phyloP scores from a whole-genome alignment of 345 rosid species.

The Eucalyptus urophylla region DNA sequence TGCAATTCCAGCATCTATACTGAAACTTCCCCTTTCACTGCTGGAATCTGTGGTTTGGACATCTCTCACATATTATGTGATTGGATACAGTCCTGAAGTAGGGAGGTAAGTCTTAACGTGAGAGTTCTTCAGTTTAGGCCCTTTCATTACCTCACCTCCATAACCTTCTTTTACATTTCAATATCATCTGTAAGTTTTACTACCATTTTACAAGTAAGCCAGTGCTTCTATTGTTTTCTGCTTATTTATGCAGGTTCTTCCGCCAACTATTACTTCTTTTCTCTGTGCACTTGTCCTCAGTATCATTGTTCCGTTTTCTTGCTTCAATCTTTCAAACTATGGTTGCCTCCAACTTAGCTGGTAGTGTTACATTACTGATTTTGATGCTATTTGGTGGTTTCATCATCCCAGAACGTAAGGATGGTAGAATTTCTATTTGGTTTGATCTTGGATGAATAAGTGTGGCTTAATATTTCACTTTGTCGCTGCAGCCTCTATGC shows the following conservation, averaged over 20 bases:
- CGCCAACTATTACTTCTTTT: constrained; percentile 47
- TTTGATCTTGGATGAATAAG: neutral
- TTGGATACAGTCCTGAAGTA: constrained; percentile 67
- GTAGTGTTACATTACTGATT: constrained; percentile 24
- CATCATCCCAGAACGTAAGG: constrained; percentile 43
- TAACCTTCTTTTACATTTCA: neutral
- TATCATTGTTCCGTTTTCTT: constrained; percentile 63
- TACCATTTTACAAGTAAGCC: neutral
- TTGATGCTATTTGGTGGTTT: constrained; percentile 53
- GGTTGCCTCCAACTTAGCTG: constrained; percentile 33
- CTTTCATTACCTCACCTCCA: neutral
- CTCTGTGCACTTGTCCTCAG: constrained; percentile 40
- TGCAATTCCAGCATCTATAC: constrained; percentile 37
- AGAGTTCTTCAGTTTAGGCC: neutral
- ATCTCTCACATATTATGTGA: constrained; percentile 56
- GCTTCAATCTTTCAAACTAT: constrained; percentile 47
- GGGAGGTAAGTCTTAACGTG: constrained; percentile 26
- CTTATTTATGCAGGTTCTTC: constrained; percentile 39
- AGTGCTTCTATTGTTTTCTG: neutral
- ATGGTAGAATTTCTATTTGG: neutral
- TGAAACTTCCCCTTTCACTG: constrained; percentile 42
- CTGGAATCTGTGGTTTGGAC: constrained; percentile 50
- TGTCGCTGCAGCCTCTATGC: constrained; percentile 49
- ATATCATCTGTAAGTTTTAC: neutral
- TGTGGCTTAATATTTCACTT: neutral